Conservation (phyloP, 2,329 filamentous ascomycete species). For the Colletotrichum simmondsii region DNA sequence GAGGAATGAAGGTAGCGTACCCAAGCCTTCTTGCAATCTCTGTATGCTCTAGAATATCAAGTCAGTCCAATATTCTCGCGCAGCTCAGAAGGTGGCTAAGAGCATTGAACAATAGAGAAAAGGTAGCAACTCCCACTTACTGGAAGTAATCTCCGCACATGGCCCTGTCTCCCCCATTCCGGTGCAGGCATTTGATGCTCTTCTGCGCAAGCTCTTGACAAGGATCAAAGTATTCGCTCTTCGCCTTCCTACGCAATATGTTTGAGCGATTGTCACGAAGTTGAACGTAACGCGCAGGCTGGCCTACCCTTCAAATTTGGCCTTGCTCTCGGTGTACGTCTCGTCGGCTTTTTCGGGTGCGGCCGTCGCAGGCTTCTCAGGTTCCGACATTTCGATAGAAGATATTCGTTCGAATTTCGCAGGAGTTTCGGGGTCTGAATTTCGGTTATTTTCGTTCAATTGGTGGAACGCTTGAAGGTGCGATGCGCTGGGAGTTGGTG, state of each 20-base stretch:
- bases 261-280: neutral
- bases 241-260: conserved; percentile 74
- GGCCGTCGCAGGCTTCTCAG: conserved; percentile 4
- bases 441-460: neutral
- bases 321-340: conserved; percentile 48
- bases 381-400: neutral
- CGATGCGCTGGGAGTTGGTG: neutral
- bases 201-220: conserved; percentile 91
- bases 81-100: neutral
- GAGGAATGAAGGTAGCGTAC: conserved; percentile 57
- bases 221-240: conserved; percentile 93
- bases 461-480: neutral
- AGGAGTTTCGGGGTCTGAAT: fast-evolving
- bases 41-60: conserved; percentile 76
- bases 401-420: neutral
- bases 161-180: conserved; percentile 86
- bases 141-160: conserved; percentile 97
- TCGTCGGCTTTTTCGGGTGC: conserved; percentile 18
- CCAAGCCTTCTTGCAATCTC: conserved; percentile 96
- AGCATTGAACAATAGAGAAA: neutral
- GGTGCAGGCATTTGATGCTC: conserved; percentile 88
- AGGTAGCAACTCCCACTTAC: conserved; percentile 61
- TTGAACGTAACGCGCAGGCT: neutral
- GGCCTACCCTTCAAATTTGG: conserved; percentile 72
- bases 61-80: too few species aligned